These are phyloP conservation scores for Quercus rubra DNA, from an alignment of 306 rosid genomes.

Conservation along the genomic window DNA sequence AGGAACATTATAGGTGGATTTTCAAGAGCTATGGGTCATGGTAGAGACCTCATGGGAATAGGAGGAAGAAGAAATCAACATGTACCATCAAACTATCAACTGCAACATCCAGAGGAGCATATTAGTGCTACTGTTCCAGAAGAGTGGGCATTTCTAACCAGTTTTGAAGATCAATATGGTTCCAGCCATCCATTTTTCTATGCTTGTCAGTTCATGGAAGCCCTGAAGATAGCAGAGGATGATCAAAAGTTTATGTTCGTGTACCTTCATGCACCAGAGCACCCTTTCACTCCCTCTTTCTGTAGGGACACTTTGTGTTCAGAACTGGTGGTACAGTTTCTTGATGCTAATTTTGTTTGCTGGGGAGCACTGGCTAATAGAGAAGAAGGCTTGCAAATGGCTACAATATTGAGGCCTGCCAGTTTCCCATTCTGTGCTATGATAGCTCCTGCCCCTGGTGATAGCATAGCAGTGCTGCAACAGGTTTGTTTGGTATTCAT, in stretches of 20 bases:
- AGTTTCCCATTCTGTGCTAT: constrained; percentile 70
- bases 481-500: constrained; percentile 46
- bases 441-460: constrained; percentile 49
- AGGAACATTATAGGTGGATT: constrained; percentile 57
- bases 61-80: no score
- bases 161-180: constrained; percentile 59
- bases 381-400: constrained; percentile 69
- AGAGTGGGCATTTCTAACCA: constrained; percentile 34
- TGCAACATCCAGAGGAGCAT: no score
- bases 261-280: constrained; percentile 75
- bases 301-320: constrained; percentile 66
- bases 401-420: constrained; percentile 43
- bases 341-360: constrained; percentile 72
- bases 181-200: constrained; percentile 63
- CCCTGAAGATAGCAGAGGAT: constrained; percentile 55
- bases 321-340: constrained; percentile 59
- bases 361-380: constrained; percentile 64
- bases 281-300: constrained; percentile 57
- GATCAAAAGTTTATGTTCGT: constrained; percentile 70
- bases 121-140: no score
- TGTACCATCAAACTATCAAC: no score
- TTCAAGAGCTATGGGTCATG: constrained; percentile 30
- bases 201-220: constrained; percentile 51
- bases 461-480: constrained; percentile 51
- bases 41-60: no score